A percentile compares a stretch with the other conserved stretches of the same genome.
phyloP scores from a whole-genome alignment of 108 stramenopile genomes.

The Nitzschia putrida region DNA sequence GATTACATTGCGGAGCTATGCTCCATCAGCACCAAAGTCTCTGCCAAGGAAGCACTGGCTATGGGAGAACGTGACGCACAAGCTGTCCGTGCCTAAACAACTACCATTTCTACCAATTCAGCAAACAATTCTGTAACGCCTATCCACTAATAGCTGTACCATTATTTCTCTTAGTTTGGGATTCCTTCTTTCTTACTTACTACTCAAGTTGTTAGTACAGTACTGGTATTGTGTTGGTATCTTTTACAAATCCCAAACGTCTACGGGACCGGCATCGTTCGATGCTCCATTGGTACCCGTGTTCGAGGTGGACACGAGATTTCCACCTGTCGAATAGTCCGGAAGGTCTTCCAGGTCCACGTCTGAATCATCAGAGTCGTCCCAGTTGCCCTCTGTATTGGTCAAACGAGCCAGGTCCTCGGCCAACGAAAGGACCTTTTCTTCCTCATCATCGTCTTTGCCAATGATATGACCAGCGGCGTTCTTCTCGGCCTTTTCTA shows the following conservation, averaged over 20 bases:
- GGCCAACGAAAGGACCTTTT: constrained; percentile 51
- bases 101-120: neutral
- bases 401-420: constrained; percentile 75
- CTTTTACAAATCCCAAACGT: constrained; percentile 75
- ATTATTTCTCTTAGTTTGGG: too few species aligned
- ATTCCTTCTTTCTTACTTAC: neutral
- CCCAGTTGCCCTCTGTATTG: constrained; percentile 87
- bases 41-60: neutral
- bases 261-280: constrained; percentile 40
- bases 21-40: neutral
- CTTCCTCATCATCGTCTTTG: constrained; percentile 62
- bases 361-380: constrained; percentile 82
- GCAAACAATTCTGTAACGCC: neutral
- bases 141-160: neutral
- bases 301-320: constrained; percentile 19
- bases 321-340: constrained; percentile 44
- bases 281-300: constrained; percentile 35
- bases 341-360: constrained; percentile 49
- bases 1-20: constrained; percentile 23
- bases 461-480: constrained; percentile 85
- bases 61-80: neutral
- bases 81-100: neutral
- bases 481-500: constrained; percentile 82
- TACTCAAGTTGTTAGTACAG: too few species aligned
- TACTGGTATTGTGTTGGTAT: too few species aligned